Evolutionary conservation across 2,329 filamentous ascomycete genomes (phyloP).

Genomic region (Ceratocystis diversiconidia): DNA sequence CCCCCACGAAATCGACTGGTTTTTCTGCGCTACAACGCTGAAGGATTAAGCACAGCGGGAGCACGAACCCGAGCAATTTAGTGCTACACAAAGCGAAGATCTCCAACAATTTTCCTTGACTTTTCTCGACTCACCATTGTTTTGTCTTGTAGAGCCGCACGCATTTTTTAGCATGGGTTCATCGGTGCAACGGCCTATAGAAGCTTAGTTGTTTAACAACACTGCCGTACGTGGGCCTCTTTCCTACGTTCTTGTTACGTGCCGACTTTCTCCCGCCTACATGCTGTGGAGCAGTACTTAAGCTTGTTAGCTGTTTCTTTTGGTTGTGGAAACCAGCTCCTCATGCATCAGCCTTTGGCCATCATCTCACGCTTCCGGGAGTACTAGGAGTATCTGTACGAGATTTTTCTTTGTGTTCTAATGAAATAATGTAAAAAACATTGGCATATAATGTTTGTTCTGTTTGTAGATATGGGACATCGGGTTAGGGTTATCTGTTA

Average conservation of each 20-base stretch:
- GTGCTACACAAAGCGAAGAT: neutral
- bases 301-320: neutral
- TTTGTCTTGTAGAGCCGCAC: neutral
- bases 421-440: no score
- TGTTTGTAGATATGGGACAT: no score
- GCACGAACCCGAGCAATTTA: conserved; percentile 4
- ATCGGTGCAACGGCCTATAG: neutral
- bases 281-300: neutral
- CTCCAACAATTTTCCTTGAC: neutral
- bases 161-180: neutral
- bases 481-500: neutral
- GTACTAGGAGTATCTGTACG: neutral
- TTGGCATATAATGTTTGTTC: no score
- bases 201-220: neutral
- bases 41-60: conserved; percentile 1
- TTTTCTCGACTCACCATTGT: neutral
- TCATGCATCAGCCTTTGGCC: neutral
- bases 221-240: neutral
- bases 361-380: neutral
- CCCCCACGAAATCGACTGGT: neutral
- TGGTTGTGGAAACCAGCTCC: neutral
- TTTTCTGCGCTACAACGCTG: neutral
- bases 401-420: no score
- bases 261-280: neutral
- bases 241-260: neutral